These are phyloP conservation scores for Trypanosoma avium DNA, from an alignment of 208 protist genomes.

Conservation along the genomic window DNA sequence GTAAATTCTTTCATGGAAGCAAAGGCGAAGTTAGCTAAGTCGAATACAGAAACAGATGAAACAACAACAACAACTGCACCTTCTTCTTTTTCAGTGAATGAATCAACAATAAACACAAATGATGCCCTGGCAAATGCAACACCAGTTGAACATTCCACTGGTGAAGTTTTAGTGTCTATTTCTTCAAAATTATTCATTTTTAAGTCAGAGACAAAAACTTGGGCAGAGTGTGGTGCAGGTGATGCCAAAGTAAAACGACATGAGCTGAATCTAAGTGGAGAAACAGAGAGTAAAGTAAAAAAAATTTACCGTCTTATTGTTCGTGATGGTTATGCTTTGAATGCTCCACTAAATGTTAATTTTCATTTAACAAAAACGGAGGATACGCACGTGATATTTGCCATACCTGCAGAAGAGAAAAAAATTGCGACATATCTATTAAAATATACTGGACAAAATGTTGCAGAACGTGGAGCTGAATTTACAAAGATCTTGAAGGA, in stretches of 20 bases:
- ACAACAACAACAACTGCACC: background rate
- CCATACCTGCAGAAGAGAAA: slow-evolving; percentile 34
- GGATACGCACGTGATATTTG: slow-evolving; percentile 55
- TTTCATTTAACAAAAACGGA: slow-evolving; percentile 51
- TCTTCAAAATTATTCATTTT: slow-evolving; percentile 69
- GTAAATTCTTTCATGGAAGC: slow-evolving; percentile 75
- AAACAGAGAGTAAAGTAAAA: slow-evolving; percentile 24
- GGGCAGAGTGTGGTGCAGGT: slow-evolving; percentile 67
- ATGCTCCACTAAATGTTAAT: slow-evolving; percentile 45
- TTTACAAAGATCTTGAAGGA: slow-evolving; percentile 52
- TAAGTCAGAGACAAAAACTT: slow-evolving; percentile 50
- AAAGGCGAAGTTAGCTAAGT: slow-evolving; percentile 51
- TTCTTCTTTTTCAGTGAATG: too few species aligned
- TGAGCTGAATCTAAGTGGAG: slow-evolving; percentile 14
- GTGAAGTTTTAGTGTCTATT: slow-evolving; percentile 50
- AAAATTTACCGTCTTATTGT: slow-evolving; percentile 68
- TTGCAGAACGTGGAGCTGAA: slow-evolving; percentile 41
- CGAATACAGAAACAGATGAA: slow-evolving; percentile 13
- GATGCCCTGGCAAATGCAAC: slow-evolving; percentile 28
- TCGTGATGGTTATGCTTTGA: slow-evolving; percentile 81
- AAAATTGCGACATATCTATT: slow-evolving; percentile 57
- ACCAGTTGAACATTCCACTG: slow-evolving; percentile 15
- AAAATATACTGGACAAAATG: slow-evolving; percentile 61
- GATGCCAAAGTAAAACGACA: slow-evolving; percentile 68
- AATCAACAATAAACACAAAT: background rate